phyloP scores from a whole-genome alignment of 2,329 filamentous ascomycete species.

The Phoma sp. region DNA sequence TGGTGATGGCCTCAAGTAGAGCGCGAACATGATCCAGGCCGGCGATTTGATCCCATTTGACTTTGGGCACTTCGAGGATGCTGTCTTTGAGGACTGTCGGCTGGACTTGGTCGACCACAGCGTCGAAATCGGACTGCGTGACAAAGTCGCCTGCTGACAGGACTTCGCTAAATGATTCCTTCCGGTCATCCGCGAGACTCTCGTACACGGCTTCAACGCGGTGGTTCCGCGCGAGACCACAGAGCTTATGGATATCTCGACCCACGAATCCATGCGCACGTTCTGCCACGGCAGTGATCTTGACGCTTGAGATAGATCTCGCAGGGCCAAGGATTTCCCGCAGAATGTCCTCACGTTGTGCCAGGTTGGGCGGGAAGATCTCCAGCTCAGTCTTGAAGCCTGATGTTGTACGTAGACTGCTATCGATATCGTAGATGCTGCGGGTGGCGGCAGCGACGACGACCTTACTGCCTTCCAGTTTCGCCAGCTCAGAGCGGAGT shows the following conservation, averaged over 20 bases:
- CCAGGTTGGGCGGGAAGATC: slow-evolving; percentile 76
- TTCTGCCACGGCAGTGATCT: slow-evolving; percentile 65
- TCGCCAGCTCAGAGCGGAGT: slow-evolving; percentile 52
- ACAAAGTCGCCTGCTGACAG: slow-evolving; percentile 30
- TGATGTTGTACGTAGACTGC: slow-evolving; percentile 67
- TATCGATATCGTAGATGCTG: slow-evolving; percentile 74
- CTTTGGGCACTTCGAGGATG: slow-evolving; percentile 83
- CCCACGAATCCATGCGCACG: slow-evolving; percentile 88
- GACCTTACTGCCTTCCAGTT: slow-evolving; percentile 62
- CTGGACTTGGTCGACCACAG: slow-evolving; percentile 71
- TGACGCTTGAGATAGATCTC: slow-evolving; percentile 58
- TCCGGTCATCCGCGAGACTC: slow-evolving; percentile 27
- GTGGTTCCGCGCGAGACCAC: slow-evolving; percentile 59
- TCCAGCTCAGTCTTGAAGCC: slow-evolving; percentile 72
- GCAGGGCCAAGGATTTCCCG: slow-evolving; percentile 52
- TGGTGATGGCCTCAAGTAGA: slow-evolving; percentile 62
- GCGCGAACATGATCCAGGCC: slow-evolving; percentile 78
- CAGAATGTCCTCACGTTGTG: slow-evolving; percentile 75
- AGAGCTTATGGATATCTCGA: slow-evolving; percentile 72
- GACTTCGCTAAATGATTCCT: slow-evolving; percentile 27
- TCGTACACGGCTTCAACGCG: slow-evolving; percentile 28
- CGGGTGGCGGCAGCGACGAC: slow-evolving; percentile 78
- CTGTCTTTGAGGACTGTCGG: slow-evolving; percentile 90
- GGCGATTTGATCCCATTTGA: slow-evolving; percentile 86
- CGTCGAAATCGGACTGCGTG: slow-evolving; percentile 62